Base-by-base conservation (phyloP, 345 rosid genomes). In the Eucalyptus albens region DNA sequence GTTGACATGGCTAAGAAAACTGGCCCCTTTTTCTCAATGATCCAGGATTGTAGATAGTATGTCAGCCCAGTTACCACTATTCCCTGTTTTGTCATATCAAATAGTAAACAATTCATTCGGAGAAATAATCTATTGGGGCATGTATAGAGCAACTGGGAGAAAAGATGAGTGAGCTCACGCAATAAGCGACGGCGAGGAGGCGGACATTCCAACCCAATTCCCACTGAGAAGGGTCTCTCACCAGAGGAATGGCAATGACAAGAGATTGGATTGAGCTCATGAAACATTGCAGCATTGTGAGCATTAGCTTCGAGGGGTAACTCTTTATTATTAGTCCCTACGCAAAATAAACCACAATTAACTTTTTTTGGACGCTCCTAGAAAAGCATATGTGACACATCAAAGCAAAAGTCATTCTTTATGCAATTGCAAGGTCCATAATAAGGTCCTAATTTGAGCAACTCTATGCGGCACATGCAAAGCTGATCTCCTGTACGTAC, bases 1-100 rank as follows among this genome's bases (percentile, higher is more conserved):
- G 97, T 97, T 19, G 98, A 94, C 98, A 96, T 97, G 88, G 99
- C 97, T 89, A 97, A 90, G 91, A 96, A 96, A 12, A 98, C 99
- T 59, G 99, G 98, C 59, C 99, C 99, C 83, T 93, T 96, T 91
- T 94, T 96, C 92, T 97, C 99, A 82, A 98, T 93, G 51, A 98
- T 93, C 99, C 98, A 98, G 53, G 99, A 92, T 93, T 98, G 99
- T 37, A 98, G 88, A 92, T 97, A 98, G 91, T 92, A 96, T 37
- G 99, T 93, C 42, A 96, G 91, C 3, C 98, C 99, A 7, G 99
- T 98, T 91, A 98, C 99, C 90, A 95, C 93, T 86, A 98, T 89
- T 69, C 99, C 99, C 99, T 97, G 93, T 86, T 86, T 49, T 55
- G 15, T 50, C 44, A 50, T 26, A 50, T 24, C 27, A 62, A 50